Evolutionary conservation across 805 yeast genomes (phyloP).

Genomic region (Maudiozyma serrabonitensis): DNA sequence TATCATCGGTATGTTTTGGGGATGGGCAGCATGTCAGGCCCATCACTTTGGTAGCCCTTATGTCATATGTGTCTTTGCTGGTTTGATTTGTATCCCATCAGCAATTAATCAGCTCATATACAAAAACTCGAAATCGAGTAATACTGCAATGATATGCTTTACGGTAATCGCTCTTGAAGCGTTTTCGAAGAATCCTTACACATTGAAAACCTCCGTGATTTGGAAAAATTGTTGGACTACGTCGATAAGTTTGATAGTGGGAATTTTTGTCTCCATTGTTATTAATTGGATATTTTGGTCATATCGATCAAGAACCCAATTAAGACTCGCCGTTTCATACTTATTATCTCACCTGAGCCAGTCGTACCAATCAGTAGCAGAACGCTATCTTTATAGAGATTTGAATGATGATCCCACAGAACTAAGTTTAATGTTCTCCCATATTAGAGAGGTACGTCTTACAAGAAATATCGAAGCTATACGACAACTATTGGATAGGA

Average conservation of each 20-base stretch:
- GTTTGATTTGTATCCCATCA: conserved; percentile 27
- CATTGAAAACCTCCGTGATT: conserved; percentile 17
- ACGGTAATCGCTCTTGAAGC: conserved; percentile 32
- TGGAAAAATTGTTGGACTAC: conserved; percentile 35
- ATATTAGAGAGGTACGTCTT: conserved; percentile 40
- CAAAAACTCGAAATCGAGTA: conserved; percentile 36
- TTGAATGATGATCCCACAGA: conserved; percentile 39
- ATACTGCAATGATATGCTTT: conserved; percentile 33
- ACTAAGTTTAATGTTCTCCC: conserved; percentile 34
- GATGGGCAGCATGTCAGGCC: conserved; percentile 37
- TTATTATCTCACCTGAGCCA: conserved; percentile 36
- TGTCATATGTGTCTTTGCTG: conserved; percentile 35
- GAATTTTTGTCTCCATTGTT: conserved; percentile 30
- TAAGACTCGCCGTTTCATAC: conserved; percentile 32
- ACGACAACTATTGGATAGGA: conserved; percentile 29
- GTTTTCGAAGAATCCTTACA: conserved; percentile 10
- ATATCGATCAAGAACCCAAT: conserved; percentile 35
- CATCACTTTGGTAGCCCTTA: conserved; percentile 30
- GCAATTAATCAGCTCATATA: conserved; percentile 30
- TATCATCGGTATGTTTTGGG: conserved; percentile 38
- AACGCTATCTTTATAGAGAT: conserved; percentile 41
- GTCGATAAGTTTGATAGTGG: conserved; percentile 32
- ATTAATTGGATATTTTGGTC: conserved; percentile 42
- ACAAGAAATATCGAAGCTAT: conserved; percentile 36
- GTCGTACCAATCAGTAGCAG: conserved; percentile 39